These are phyloP conservation scores for Corrigiola litoralis DNA, from an alignment of 179 eudicot genomes.

Conservation along the genomic window DNA sequence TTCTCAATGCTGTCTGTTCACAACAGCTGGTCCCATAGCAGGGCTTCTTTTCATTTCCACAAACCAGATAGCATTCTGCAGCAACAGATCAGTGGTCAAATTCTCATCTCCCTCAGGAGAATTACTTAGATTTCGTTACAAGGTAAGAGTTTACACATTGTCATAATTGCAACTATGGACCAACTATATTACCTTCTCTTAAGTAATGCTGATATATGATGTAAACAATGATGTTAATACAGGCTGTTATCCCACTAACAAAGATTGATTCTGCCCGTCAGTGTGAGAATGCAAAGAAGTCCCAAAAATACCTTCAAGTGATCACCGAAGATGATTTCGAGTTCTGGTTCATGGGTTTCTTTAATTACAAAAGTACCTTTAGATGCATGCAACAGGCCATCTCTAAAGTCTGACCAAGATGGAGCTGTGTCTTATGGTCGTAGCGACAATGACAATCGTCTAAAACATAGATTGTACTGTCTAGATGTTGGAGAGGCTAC, in stretches of 20 bases:
- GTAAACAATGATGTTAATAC: background rate
- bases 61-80: slow-evolving; percentile 43
- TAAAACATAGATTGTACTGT: too few species aligned
- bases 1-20: slow-evolving; percentile 43
- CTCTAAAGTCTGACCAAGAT: background rate
- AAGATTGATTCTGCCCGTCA: slow-evolving; percentile 40
- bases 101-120: slow-evolving; percentile 29
- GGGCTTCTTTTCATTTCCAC: slow-evolving; percentile 48
- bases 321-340: slow-evolving; percentile 53
- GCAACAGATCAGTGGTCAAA: slow-evolving; percentile 36
- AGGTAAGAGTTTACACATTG: slow-evolving; percentile 35
- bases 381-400: slow-evolving; percentile 35
- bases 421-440: background rate
- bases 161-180: too few species aligned
- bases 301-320: slow-evolving; percentile 47
- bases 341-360: slow-evolving; percentile 62
- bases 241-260: slow-evolving; percentile 43
- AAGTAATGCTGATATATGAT: too few species aligned
- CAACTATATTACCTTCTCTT: too few species aligned
- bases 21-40: slow-evolving; percentile 49
- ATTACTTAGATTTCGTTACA: slow-evolving; percentile 34
- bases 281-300: slow-evolving; percentile 30
- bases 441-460: too few species aligned
- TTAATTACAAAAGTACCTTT: slow-evolving; percentile 36
- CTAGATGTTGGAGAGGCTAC: too few species aligned